These are phyloP conservation scores for Botrytis deweyae DNA, from an alignment of 2,329 filamentous ascomycete genomes.

Conservation along the genomic window DNA sequence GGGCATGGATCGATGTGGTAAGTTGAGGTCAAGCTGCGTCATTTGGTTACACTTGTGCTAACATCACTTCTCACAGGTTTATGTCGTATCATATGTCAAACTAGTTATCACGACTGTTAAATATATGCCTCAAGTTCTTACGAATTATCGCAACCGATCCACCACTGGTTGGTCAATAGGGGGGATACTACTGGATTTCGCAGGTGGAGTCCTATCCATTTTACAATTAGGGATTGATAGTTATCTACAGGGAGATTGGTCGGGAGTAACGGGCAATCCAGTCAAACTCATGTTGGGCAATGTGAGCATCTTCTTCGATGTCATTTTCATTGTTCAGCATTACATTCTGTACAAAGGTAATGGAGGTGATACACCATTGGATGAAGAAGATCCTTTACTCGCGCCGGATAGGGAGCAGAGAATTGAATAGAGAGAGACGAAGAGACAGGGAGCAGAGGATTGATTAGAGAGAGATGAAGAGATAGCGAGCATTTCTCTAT, in stretches of 20 bases:
- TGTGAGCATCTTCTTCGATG: conserved; percentile 80
- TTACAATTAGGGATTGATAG: conserved; percentile 82
- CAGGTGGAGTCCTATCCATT: conserved; percentile 78
- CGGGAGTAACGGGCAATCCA: conserved; percentile 85
- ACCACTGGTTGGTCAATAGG: conserved; percentile 86
- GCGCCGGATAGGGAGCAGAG: conserved; percentile 22
- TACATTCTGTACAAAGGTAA: conserved; percentile 69
- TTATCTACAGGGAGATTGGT: conserved; percentile 82
- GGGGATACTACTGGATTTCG: conserved; percentile 80
- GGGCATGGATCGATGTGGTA: conserved; percentile 62
- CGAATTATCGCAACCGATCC: conserved; percentile 81
- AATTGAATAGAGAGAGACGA: conserved; percentile 24
- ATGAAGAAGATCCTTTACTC: conserved; percentile 29
- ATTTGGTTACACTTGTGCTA: not conserved
- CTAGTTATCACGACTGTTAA: conserved; percentile 85
- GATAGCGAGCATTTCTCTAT: not conserved
- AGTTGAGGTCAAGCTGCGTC: not conserved
- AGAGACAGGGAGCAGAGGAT: conserved; percentile 24
- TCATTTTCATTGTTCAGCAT: conserved; percentile 85
- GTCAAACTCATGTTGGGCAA: conserved; percentile 87
- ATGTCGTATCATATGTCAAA: conserved; percentile 83
- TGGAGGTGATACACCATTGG: conserved; percentile 22
- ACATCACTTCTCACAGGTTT: conserved; percentile 41
- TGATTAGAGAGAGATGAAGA: conserved; percentile 13
- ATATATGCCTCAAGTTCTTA: conserved; percentile 81